Evolutionary conservation across 2,329 filamentous ascomycete genomes (phyloP), one percentile per base, ranked within the genome.

Genomic region (Ilyonectria mors-panacis): DNA sequence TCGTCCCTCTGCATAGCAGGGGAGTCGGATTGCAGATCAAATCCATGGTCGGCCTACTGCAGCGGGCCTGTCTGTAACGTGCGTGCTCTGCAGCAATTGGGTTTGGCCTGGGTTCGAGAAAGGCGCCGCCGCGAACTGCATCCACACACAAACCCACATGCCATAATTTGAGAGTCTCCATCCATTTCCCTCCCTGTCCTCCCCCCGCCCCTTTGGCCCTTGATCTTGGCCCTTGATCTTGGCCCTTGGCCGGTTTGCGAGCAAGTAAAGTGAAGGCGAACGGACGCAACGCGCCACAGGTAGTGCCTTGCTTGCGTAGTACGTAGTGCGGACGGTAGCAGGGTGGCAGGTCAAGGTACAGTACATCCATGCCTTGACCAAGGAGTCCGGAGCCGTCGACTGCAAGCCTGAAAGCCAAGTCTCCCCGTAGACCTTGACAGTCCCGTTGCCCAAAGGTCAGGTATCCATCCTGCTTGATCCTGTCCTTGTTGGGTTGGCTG

Each of bases 11-110:
- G 63, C 60, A 53, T 65, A 67, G 63, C 70, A 53, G 59, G 61
- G 65, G 68, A 65, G 60, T 59, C 64, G 59, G 65, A 59, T 63
- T 61, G 70, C 63, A 73, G 71, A 75, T 75, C 64, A 26, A 71
- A 71, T 64, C 68, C 54, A 62, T 61, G 63, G 21, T 37, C 19
- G 53, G 63, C 37, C 65, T 60, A 48, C 63, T 72, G 68, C 67
- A 73, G 51, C 62, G 19, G 50, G 67, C 60, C 59, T 61, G 71
- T 67, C 50, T 63, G 59, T 69, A 67, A 67, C 68, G 66, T 72
- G 68, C 70, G 69, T 68, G 65, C 60, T 67, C 54, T 71, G 67
- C 61, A 63, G 67, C 50, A 61, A 53, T 69, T 57, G 63, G 63
- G 66, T 53, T 48, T 63, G 53, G 66, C 28, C 45, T 68, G 65